Conservation (phyloP, 2,329 filamentous ascomycete species). For the Cytospora piceae region DNA sequence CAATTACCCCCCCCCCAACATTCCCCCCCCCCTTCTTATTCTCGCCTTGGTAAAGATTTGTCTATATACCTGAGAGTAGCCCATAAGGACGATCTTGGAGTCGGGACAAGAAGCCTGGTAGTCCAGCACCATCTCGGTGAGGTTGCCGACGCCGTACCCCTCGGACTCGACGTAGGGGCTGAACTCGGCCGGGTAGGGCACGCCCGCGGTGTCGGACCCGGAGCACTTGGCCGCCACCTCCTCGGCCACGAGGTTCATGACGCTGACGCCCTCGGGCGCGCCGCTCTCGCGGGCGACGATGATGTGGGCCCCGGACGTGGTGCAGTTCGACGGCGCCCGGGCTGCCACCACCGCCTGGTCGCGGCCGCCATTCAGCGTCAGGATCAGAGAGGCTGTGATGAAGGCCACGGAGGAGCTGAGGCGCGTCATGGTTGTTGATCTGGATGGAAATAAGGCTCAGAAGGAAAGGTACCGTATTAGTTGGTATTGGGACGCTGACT, state of each 20-base stretch:
- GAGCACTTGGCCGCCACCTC: constrained; percentile 40
- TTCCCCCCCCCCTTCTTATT: no score
- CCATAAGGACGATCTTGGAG: constrained; percentile 47
- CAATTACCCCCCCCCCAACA: no score
- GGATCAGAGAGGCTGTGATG: neutral
- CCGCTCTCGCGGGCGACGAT: constrained; percentile 45
- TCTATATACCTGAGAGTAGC: constrained; percentile 45
- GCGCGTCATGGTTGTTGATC: neutral
- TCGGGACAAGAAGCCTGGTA: constrained; percentile 44
- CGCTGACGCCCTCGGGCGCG: constrained; percentile 42
- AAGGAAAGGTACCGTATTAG: neutral
- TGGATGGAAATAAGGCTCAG: neutral
- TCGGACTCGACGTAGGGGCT: constrained; percentile 42
- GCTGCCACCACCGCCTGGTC: no score
- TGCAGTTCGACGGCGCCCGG: neutral
- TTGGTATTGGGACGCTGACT: neutral
- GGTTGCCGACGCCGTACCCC: constrained; percentile 38
- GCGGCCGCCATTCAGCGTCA: neutral
- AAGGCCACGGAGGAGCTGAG: neutral
- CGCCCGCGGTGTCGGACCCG: constrained; percentile 40
- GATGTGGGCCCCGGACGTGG: constrained; percentile 37
- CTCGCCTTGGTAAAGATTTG: no score
- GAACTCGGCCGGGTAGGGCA: constrained; percentile 46
- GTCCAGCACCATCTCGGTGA: constrained; percentile 39
- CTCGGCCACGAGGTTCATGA: constrained; percentile 40